A percentile compares a stretch with the other conserved stretches of the same genome.
Conservation (phyloP, 2,329 filamentous ascomycete species). For the Aspergillus quadrilineatus region DNA sequence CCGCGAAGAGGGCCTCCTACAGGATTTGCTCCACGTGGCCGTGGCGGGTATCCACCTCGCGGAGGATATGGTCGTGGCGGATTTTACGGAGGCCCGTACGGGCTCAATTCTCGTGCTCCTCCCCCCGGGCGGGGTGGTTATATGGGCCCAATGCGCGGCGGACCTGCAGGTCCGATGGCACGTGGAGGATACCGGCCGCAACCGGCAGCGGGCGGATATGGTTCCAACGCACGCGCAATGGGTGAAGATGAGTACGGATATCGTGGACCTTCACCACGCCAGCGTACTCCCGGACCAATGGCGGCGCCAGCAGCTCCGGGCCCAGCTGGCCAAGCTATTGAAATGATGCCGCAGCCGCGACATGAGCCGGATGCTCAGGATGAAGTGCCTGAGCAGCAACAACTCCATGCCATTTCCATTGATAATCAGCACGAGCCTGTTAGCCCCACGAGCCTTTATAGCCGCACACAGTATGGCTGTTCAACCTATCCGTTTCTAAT, state of each 20-base stretch:
- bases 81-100: slow-evolving; percentile 32
- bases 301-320: slow-evolving; percentile 37
- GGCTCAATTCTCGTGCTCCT: slow-evolving; percentile 29
- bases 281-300: slow-evolving; percentile 36
- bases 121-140: slow-evolving; percentile 44
- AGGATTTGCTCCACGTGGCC: slow-evolving; percentile 54
- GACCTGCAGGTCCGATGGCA: slow-evolving; percentile 44
- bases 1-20: slow-evolving; percentile 41
- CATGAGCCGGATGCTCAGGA: slow-evolving; percentile 37
- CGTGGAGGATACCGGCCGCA: slow-evolving; percentile 43
- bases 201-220: slow-evolving; percentile 52
- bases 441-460: slow-evolving; percentile 72
- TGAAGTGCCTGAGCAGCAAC: slow-evolving; percentile 18
- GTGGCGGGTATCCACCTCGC: slow-evolving; percentile 54
- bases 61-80: slow-evolving; percentile 47
- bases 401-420: slow-evolving; percentile 28
- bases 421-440: slow-evolving; percentile 32
- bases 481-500: neutral
- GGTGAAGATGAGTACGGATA: slow-evolving; percentile 29
- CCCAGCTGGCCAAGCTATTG: slow-evolving; percentile 65
- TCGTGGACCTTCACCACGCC: slow-evolving; percentile 27
- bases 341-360: slow-evolving; percentile 73
- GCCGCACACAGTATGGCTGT: slow-evolving; percentile 66
- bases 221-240: slow-evolving; percentile 36
- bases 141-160: slow-evolving; percentile 36